These are phyloP conservation scores for Aspergillus mulundensis DNA, from an alignment of 495 filamentous ascomycete species.

Conservation along the genomic window DNA sequence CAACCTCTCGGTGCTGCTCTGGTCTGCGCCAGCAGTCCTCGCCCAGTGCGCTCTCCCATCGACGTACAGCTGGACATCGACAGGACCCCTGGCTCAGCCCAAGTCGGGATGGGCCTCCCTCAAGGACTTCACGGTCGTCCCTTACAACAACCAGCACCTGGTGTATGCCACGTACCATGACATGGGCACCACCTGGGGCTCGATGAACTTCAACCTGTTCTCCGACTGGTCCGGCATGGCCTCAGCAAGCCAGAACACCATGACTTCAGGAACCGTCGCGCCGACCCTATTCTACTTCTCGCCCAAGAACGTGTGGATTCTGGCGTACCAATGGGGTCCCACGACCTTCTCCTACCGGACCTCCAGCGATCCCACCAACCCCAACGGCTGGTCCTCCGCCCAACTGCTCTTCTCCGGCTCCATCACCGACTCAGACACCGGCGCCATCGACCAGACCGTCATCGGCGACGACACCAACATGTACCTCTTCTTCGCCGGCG, in stretches of 20 bases:
- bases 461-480: conserved; percentile 55
- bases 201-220: conserved; percentile 55
- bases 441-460: conserved; percentile 56
- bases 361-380: conserved; percentile 51
- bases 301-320: conserved; percentile 57
- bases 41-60: conserved; percentile 49
- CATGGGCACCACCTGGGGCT: conserved; percentile 41
- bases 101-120: conserved; percentile 50
- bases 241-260: conserved; percentile 48
- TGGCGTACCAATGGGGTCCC: conserved; percentile 58
- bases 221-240: conserved; percentile 52
- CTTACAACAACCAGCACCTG: conserved; percentile 51
- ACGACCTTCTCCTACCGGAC: conserved; percentile 57
- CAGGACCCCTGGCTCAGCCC: conserved; percentile 43
- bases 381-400: conserved; percentile 51
- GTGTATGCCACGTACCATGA: conserved; percentile 49
- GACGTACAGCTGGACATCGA: conserved; percentile 53
- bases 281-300: conserved; percentile 59
- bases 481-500: conserved; percentile 63
- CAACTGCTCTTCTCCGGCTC: conserved; percentile 53
- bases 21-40: neutral
- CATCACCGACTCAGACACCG: conserved; percentile 45
- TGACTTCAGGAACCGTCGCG: conserved; percentile 49
- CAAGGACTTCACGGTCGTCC: conserved; percentile 55
- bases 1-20: neutral